Evolutionary conservation across 73 alveolate species (phyloP), one percentile per base, ranked within the genome.

Genomic region (Paramecium sonneborni): DNA sequence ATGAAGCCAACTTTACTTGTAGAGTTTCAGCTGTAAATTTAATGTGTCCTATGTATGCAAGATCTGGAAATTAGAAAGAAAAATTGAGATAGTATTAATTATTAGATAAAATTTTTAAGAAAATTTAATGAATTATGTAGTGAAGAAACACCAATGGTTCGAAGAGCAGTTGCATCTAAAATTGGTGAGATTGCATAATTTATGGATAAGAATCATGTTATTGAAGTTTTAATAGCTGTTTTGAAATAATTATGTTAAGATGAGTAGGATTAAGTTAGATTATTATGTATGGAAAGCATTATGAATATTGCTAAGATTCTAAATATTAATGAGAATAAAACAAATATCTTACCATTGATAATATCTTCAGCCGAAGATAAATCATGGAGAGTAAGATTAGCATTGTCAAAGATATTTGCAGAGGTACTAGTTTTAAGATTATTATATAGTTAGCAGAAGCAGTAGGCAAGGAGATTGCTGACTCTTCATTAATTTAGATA

Each of bases 131-230:
- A 98, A 93, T 94, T 98, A 55, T 97, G 99, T 84, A 95, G 96
- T 74, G 99, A 98, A 95, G 99, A 98, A 74, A 98, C 99, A 30
- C 99, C 99, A 56, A 98, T 98, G 98, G 97, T 98, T 69, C 95
- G 99, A 92, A 96, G 99, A 88, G 99, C 99, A 2, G 99, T 98
- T 14, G 99, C 99, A 0, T 86, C 96, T 26, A 96, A 96, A 92
- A 95, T 98, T 55, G 99, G 99, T 32, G 95, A 95, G 28, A 93
- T 98, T 41, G 99, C 99, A 20, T 92, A 97, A 20, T 96, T 86
- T 44, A 94, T 98, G 52, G 99, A 98, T 86, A 98, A 98, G 93
- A 94, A 93, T 34, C 96, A 95, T 67, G 98, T 97, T n/a, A 95
- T 97, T 52, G 84, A 93, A 20, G 99, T 97, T 84, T 93, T 98